Evolutionary conservation across 768 basidiomycete species (phyloP), one percentile per base, ranked within the genome.

Genomic region (Tylopilus rubrobrunneus): DNA sequence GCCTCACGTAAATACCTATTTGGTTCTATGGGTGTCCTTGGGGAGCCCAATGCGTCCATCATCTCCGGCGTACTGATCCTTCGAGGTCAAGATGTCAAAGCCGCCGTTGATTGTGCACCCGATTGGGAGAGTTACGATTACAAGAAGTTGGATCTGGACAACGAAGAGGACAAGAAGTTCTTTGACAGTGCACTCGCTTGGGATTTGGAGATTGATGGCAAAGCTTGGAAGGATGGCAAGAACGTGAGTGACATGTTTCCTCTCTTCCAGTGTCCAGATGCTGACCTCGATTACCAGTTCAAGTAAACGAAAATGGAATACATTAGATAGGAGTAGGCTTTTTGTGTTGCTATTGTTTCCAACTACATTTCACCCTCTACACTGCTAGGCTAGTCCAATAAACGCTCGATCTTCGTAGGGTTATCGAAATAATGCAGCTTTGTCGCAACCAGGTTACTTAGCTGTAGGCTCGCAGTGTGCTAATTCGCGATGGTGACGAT

Each of bases 1-100:
- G 97, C 85, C 10, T 93, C 94, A 23, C 87, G 96, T 73, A 96
- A 97, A 73, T 96, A 97, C 79, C 81, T 95, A 59, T 97, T 98
- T 71, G 96, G 87, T 14, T 95, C 92, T 42, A 71, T 93, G 44
- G 93, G 92, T 69, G 97, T 99, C 21, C 84, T 95, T 54, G 96
- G 97, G 67, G 73, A 74, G 64, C 48, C 77, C 68, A 89, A 89
- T 73, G 77, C 90, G 74, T 90, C 86, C 39, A 51, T 87, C 68
- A 92, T 97, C 74, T 67, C 84, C 43, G 97, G 97, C 67, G 84
- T 73, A 47, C 71, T 98, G 61, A 87, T 99, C 73, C 69, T 80
- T 56, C 89, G 96, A 49, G 97, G 97, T 15, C 79, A 81, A 64
- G 88, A 92, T 8, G 73, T 76, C 64, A 73, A 78, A 68, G 76